These are phyloP conservation scores for Petunia secreta DNA, from an alignment of 257 asterid genomes.

Conservation along the genomic window DNA sequence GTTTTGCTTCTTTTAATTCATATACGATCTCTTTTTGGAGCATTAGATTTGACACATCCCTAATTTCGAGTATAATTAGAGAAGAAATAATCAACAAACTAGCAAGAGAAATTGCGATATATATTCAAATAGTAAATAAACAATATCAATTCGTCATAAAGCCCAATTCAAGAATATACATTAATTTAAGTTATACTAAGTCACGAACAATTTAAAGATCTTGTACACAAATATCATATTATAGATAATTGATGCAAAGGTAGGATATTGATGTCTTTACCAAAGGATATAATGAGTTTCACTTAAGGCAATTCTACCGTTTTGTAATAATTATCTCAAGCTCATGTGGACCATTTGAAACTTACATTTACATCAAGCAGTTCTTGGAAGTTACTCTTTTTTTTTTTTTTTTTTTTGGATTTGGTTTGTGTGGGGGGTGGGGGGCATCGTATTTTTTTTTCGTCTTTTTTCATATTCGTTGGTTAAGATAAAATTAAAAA, in stretches of 20 bases:
- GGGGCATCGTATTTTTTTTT: no score
- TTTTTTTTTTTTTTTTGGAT: neutral
- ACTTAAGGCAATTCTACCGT: neutral
- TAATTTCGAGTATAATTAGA: neutral
- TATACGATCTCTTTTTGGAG: no score
- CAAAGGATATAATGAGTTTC: neutral
- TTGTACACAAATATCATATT: neutral
- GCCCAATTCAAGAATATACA: neutral
- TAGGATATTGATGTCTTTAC: neutral
- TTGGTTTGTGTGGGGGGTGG: no score
- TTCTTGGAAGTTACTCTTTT: conserved; percentile 6
- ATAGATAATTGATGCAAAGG: no score
- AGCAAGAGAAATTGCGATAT: no score
- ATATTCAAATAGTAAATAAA: no score
- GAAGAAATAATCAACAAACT: no score
- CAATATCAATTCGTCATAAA: no score
- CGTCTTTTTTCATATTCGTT: no score
- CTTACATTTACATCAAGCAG: neutral
- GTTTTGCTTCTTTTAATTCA: neutral
- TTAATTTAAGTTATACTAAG: neutral
- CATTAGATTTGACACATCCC: neutral
- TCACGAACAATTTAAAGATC: no score
- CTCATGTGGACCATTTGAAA: neutral
- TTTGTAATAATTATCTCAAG: conserved; percentile 19
- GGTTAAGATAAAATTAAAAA: no score